Evolutionary conservation across 2,329 filamentous ascomycete species (phyloP), one percentile per base, ranked within the genome.

Genomic region (Rhexocercosporidium sp.): DNA sequence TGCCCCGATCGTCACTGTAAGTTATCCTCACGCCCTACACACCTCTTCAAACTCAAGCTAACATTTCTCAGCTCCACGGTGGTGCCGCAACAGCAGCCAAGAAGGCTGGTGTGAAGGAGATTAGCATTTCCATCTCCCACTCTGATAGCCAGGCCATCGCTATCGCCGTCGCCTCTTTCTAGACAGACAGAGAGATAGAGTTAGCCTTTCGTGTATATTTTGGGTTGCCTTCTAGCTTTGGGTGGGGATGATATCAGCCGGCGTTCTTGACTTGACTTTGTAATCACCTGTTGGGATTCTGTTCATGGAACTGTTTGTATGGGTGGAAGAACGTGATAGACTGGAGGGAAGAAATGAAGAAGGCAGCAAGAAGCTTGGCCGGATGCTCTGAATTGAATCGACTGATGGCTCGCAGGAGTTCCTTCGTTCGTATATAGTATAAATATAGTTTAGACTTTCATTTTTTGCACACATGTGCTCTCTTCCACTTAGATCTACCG

Each of bases 91-190:
- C 87, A 62, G 93, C 93, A 63, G 96, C 96, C n/a, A 89, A 91
- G 79, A 86, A 92, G 79, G 93, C 91, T 29, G 93, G 94, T 69
- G 89, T 98, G 51, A 97, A 95, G 84, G 89, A 90, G 64, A 90
- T 98, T 71, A 95, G 86, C 72, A 92, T 99, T 73, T 97, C 94
- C 77, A 97, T 99, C 77, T 97, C 95, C 75, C 96, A 99, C 82
- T 96, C 92, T 46, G 95, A 98, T 74, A 90, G 86, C 67, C 96
- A 99, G 81, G 94, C 96, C 69, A 94, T 98, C 76, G 95, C 96
- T 54, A 92, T 99, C 75, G 96, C 96, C 1, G 91, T 97, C 68
- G 91, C 94, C 64, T 90, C 88, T 65, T 92, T 96, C 77, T 94
- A 87, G 44, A 66, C 49, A 64, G 31, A 57, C 11, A 37, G 31